Base-by-base conservation (phyloP, 2,329 filamentous ascomycete genomes). In the Aspergillus clavatus region DNA sequence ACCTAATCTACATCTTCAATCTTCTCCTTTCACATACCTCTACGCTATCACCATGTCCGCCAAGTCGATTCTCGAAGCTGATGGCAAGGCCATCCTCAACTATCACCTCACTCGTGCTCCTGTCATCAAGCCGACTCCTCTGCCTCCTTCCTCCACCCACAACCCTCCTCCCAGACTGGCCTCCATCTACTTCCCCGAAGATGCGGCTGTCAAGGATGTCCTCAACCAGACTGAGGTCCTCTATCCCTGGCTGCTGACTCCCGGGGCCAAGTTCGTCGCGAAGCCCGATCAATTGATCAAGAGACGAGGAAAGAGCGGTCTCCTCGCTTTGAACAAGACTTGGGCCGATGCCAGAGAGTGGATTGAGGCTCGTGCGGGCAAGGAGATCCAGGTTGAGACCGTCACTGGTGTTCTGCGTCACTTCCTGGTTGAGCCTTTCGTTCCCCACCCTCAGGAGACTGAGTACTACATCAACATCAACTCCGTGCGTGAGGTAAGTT, bases 381-480 rank as follows among this genome's bases (percentile, higher is more conserved):
- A 95, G 83, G 75, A 81, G 63, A 87, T 95, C 70, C 82, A 89
- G 77, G 93, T 98, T 59, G 93, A 98, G 83, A 86, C 87, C 61
- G 84, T 89, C 59, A 82, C 86, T 54, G 93, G 93, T 70, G 82
- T 87, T 55, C 80, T 98, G 69, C 85, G 90, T 71, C 87, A 94
- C 65, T 98, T 98, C 81, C 80, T 98, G 56, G 90, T 98, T 60
- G 93, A 98, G 82, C 93, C 93, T 42, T 97, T 98, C 67, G 90
- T 97, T 53, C 93, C 91, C 64, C 93, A 98, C 75, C 86, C 90
- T 55, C 81, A 89, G 63, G 86, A 89, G 71, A 96, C 91, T 55
- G 93, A 98, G 76, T 97, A 97, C 79, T 98, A 98, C 77, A 95
- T 98, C 79, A 96, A 96, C 84, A 98, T 98, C 79, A 93, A 96